Evolutionary conservation across 169 alveolate species (phyloP), one percentile per base, ranked within the genome.

Genomic region (Babesia bigemina): DNA sequence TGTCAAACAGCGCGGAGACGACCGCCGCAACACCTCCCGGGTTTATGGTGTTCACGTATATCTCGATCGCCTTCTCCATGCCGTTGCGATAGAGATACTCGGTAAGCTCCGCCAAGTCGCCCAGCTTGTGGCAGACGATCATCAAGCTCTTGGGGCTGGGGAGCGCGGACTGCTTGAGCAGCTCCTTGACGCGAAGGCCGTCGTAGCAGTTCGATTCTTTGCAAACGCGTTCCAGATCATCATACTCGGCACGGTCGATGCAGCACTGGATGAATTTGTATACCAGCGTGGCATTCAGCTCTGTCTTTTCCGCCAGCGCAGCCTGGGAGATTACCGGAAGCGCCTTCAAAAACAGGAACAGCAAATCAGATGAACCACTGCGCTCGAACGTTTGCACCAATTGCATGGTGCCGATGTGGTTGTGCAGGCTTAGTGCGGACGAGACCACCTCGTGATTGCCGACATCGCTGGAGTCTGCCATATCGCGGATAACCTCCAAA

Each of bases 61-160:
- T 98, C 94, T 98, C 99, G 65, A 98, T 94, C 92, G 97, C 97
- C 91, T 94, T 96, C 91, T 95, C 92, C 84, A 96, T 90, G 59
- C 96, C 95, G 90, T 96, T 96, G 87, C 96, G 96, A 93, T 95
- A 97, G 67, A 98, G 92, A 89, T 97, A 97, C 84, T 96, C 97
- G 0, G 99, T 95, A 65, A 98, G 94, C 91, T 98, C 99, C 78
- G 94, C 98, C 45, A 97, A 96, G 73, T 89, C 97, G 77, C 97
- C 98, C 87, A 97, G 99, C 76, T 95, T 94, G 88, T 98, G 99
- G 88, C 99, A 98, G 44, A 98, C 97, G 90, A 96, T 97, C 49
- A 98, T 97, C 63, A 98, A 91, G 11, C 99, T 99, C 75, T 99
- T 95, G 33, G 99, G 99, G 79, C 97, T 99, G 19, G 95, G 94